Evolutionary conservation across 2,329 filamentous ascomycete genomes (phyloP), one percentile per base, ranked within the genome.

Genomic region (Fusarium subglutinans): DNA sequence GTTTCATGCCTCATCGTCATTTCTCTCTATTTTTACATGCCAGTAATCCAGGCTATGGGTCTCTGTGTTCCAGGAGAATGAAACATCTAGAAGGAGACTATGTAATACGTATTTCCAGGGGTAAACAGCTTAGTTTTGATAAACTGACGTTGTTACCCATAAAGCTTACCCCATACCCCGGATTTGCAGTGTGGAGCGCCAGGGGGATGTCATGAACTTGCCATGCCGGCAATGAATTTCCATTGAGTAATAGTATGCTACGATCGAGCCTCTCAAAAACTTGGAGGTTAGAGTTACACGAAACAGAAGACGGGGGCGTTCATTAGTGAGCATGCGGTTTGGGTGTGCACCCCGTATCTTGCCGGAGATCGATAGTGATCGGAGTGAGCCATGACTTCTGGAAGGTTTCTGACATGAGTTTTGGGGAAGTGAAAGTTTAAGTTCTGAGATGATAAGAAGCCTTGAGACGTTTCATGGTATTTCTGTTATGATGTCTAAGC

Each of bases 301-400:
- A 18, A 40, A 60, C 38, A 28, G n/a, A 43, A 28, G 37, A 20
- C 24, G 48, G 48, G 58, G 58, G 51, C 51, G 57, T 47, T 47
- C 41, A 35, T 48, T 54, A 40, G 65, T 63, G 20, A 54, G 26
- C 28, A 63, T 41, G 22, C 18, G 47, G 24, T 58, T 43, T 30
- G 40, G n/a, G 43, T 53, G 40, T 53, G 51, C 50, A 56, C 51
- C 57, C 43, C 65, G 47, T 54, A 68, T 61, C 15, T 41, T 20
- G 14, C 8, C 33, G 24, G 40, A 48, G 13, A 47, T 66, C 20
- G 35, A 30, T 20, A 22, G 15, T 18, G 30, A 24, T 24, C 24
- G 24, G 24, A n/a, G 17, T 20, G 33, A 55, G 24, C 33, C 33
- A 6, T 63, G 28, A 30, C 17, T 33, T 30, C n/a, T 51, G 40